phyloP scores from a whole-genome alignment of 345 rosid species.

The Rhodamnia argentea region DNA sequence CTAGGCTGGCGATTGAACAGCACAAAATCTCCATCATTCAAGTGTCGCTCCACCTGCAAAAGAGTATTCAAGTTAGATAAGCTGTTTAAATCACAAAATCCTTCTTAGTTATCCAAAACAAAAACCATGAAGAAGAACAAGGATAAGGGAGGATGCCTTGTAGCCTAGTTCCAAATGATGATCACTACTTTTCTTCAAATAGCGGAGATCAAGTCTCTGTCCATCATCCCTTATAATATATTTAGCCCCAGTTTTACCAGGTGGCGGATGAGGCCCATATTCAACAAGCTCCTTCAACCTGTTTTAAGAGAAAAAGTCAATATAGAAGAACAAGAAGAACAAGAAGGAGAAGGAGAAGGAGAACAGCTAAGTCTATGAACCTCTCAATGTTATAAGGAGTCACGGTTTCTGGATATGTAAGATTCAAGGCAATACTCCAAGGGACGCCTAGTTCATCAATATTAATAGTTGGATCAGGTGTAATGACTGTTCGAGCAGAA shows the following conservation, averaged over 20 bases:
- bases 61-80: neutral
- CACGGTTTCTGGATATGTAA: slow-evolving; percentile 91
- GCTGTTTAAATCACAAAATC: neutral
- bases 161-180: slow-evolving; percentile 97
- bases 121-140: neutral
- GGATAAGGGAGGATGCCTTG: slow-evolving; percentile 30
- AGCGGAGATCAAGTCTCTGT: slow-evolving; percentile 95
- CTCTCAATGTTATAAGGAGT: slow-evolving; percentile 95
- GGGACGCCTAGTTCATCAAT: slow-evolving; percentile 95
- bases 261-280: slow-evolving; percentile 96
- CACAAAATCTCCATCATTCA: slow-evolving; percentile 82
- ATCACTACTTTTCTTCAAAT: slow-evolving; percentile 95
- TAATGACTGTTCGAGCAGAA: slow-evolving; percentile 92
- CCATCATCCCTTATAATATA: slow-evolving; percentile 98
- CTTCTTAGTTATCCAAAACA: neutral
- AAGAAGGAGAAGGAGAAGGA: neutral
- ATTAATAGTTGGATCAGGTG: slow-evolving; percentile 93
- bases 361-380: slow-evolving; percentile 9
- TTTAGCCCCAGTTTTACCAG: slow-evolving; percentile 95
- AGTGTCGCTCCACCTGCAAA: slow-evolving; percentile 90
- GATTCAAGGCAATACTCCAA: slow-evolving; percentile 94
- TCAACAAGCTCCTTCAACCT: slow-evolving; percentile 95
- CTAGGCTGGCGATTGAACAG: slow-evolving; percentile 97
- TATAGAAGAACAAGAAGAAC: neutral
- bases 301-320: neutral